Evolutionary conservation across 2,329 filamentous ascomycete genomes (phyloP), one percentile per base, ranked within the genome.

Genomic region (Stylonectria norvegica): DNA sequence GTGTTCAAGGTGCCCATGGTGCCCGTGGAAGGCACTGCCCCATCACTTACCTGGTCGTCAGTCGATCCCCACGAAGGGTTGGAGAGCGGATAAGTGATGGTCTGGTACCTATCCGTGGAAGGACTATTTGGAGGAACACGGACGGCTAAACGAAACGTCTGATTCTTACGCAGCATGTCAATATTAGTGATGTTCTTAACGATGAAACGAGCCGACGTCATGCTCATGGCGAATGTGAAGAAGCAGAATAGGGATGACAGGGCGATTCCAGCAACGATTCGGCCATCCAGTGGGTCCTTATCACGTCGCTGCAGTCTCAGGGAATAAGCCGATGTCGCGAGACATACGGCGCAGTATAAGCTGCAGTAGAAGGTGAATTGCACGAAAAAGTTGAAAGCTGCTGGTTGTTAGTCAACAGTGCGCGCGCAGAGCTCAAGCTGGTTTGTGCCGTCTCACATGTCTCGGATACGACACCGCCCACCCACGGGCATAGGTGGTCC

Each of bases 401-500:
- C 17, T 10, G 2, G n/a, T 4, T 17, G 23, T 49, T 34, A 45
- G 42, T 20, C 10, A 6, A 20, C 10, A 7, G 18, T 19, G 12
- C 12, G 19, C 28, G 18, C 28, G 34, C 20, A 44, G 18, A 6
- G 14, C 10, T 29, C 8, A 28, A 5, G 3, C 6, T 16, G 7
- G 9, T 11, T 12, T 32, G 30, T n/a, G 15, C 9, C 16, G n/a
- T 63, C 76, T 60, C 56, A 80, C 77, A 81, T 2, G 81, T 89
- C 61, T 96, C 90, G 0, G 82, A 85, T 8, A 98, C 83, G 50
- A 95, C 86, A 16, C 91, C 93, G 4, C 91, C 91, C n/a, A 95
- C 90, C 86, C 85, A 97, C 0, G 91, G 93, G 58, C 93, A 98
- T 56, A 90, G 93, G 59, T 97, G 91, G 49, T 97, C 91, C 85